phyloP scores from a whole-genome alignment of 257 asterid species.

The Ehretia macrophylla region DNA sequence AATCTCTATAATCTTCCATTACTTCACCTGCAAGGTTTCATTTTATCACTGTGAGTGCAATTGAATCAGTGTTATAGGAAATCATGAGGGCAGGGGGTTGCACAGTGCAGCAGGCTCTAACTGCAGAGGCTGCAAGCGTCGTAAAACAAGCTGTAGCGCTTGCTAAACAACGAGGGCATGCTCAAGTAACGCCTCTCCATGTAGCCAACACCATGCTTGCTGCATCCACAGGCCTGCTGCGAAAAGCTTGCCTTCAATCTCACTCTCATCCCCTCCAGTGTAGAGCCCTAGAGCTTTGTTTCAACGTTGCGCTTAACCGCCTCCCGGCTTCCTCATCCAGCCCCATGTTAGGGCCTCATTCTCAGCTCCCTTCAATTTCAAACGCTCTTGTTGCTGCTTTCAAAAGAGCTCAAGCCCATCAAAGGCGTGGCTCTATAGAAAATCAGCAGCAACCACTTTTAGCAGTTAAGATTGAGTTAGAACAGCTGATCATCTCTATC shows the following conservation, averaged over 20 bases:
- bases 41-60: constrained; percentile 3
- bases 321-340: constrained; percentile 2
- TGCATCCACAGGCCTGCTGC: constrained; percentile 2
- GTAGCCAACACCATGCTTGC: constrained; percentile 10
- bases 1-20: neutral
- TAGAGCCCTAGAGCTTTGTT: constrained; percentile 12
- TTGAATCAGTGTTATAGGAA: constrained; percentile 33
- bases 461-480: constrained; percentile 8
- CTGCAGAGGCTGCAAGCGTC: constrained; percentile 10
- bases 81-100: constrained; percentile 11
- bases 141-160: constrained; percentile 9
- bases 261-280: constrained; percentile 16
- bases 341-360: constrained; percentile 5
- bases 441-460: constrained; percentile 13
- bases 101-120: constrained; percentile 4
- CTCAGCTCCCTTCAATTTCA: constrained; percentile 1
- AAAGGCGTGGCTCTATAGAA: constrained; percentile 9
- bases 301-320: constrained; percentile 11
- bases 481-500: constrained; percentile 11
- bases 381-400: constrained; percentile 13
- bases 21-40: neutral
- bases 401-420: constrained; percentile 15
- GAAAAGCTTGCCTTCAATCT: constrained; percentile 10
- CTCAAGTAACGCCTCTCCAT: constrained; percentile 14
- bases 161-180: constrained; percentile 6